Percentiles rank a stretch among this genome's conserved stretches.
Evolutionary conservation across 1,139 yeast genomes (phyloP).

Genomic region (Zhuliangozyma parablackwelliae): DNA sequence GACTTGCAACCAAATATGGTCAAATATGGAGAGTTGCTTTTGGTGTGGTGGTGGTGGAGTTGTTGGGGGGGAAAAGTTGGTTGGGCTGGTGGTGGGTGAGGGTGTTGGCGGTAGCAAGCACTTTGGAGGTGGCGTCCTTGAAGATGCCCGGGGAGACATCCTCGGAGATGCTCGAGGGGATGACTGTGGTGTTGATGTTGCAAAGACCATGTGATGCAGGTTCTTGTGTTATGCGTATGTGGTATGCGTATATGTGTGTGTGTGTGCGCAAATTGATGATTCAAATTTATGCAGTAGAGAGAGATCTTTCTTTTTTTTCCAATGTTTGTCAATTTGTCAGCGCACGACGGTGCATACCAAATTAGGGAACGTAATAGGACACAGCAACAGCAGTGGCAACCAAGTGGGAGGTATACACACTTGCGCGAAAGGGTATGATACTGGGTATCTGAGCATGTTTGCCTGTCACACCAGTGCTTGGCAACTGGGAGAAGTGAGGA

Average conservation of each 20-base stretch:
- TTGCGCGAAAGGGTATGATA: no score
- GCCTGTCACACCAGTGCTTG: no score
- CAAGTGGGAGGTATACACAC: no score
- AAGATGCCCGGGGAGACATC: not conserved
- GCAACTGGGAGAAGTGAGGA: no score
- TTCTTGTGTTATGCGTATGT: not conserved
- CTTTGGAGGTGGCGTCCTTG: conserved; percentile 1
- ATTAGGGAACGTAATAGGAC: no score
- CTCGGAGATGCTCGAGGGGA: not conserved
- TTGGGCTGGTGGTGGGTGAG: not conserved
- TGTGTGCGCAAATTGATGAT: no score
- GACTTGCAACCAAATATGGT: conserved; percentile 5
- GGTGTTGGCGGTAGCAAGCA: not conserved
- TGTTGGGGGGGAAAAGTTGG: not conserved
- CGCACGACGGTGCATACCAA: no score
- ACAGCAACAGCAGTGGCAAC: no score
- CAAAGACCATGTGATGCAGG: not conserved
- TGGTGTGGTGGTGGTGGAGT: not conserved
- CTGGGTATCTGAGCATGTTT: no score
- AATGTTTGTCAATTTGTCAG: no score
- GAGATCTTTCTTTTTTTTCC: no score
- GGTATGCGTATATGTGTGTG: not conserved
- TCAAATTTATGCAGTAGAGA: no score
- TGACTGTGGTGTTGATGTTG: not conserved
- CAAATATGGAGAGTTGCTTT: conserved; percentile 3